Evolutionary conservation across 768 basidiomycete genomes (phyloP).

Genomic region (Podaxis sp.): DNA sequence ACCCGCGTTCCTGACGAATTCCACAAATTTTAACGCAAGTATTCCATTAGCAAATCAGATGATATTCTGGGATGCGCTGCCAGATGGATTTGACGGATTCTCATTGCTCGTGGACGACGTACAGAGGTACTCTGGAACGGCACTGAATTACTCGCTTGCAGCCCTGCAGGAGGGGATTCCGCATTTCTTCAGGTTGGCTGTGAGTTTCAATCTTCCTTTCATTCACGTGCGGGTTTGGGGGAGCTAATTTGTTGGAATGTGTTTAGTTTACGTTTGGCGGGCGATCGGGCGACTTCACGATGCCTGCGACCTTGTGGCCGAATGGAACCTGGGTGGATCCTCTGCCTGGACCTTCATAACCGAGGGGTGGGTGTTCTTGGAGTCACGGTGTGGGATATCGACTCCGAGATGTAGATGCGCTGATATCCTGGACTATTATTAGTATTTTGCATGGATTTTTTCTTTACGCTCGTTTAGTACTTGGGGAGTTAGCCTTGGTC

Average conservation of each 20-base stretch:
- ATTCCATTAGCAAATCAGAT: constrained; percentile 53
- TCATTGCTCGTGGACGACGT: constrained; percentile 85
- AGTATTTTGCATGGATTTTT: no score
- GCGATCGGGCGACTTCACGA: constrained; percentile 73
- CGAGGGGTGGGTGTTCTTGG: background rate
- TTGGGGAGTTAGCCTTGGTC: no score
- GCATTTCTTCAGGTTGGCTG: constrained; percentile 80
- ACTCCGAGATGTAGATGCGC: no score
- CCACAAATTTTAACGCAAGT: constrained; percentile 59
- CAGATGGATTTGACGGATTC: constrained; percentile 71
- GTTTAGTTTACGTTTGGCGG: constrained; percentile 47
- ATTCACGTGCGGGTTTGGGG: background rate
- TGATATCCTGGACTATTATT: no score
- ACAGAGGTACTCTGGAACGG: constrained; percentile 68
- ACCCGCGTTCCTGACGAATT: constrained; percentile 72
- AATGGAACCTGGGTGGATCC: constrained; percentile 86
- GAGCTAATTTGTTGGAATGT: constrained; percentile 5
- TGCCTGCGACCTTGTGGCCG: constrained; percentile 69
- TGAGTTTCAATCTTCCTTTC: constrained; percentile 35
- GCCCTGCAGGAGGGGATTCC: constrained; percentile 57
- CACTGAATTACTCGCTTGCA: constrained; percentile 69
- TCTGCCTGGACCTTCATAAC: constrained; percentile 61
- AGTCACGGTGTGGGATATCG: background rate
- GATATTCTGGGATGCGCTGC: constrained; percentile 54
- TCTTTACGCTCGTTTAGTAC: no score